Conservation (phyloP, 2,329 filamentous ascomycete species). For the Blastomyces gilchristii region DNA sequence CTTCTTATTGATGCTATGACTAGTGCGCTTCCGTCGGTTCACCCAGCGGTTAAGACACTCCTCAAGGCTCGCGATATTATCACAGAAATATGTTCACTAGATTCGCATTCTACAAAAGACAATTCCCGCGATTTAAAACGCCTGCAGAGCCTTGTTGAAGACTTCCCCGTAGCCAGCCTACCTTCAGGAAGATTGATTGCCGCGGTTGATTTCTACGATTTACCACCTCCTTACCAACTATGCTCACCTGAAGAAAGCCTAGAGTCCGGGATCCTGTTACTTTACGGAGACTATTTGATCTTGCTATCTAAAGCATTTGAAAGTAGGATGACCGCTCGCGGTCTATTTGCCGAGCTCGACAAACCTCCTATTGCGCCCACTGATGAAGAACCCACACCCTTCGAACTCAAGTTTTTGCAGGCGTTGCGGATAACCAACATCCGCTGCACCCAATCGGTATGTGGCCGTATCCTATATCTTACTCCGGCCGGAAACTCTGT, state of each 20-base stretch:
- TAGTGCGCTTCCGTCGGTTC: conserved; percentile 69
- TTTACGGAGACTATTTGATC: conserved; percentile 75
- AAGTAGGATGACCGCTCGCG: conserved; percentile 58
- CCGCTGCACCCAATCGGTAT: conserved; percentile 49
- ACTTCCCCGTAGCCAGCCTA: conserved; percentile 62
- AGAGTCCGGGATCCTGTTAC: conserved; percentile 58
- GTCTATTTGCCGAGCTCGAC: conserved; percentile 74
- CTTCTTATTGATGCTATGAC: conserved; percentile 94
- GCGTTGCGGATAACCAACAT: conserved; percentile 60
- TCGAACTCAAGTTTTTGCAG: conserved; percentile 65
- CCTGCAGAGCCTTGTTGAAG: conserved; percentile 64
- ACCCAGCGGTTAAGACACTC: conserved; percentile 72
- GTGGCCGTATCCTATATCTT: conserved; percentile 32
- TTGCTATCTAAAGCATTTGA: conserved; percentile 61
- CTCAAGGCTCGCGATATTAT: conserved; percentile 87
- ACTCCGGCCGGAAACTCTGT: conserved; percentile 20
- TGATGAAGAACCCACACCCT: conserved; percentile 25
- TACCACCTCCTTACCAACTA: conserved; percentile 59
- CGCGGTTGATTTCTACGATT: conserved; percentile 68
- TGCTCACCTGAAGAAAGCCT: conserved; percentile 35
- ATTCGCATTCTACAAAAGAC: conserved; percentile 54
- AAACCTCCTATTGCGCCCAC: conserved; percentile 49
- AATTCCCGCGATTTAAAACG: conserved; percentile 65
- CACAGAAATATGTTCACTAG: conserved; percentile 91
- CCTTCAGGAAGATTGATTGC: conserved; percentile 69